phyloP scores from a whole-genome alignment of 1,284 basidiomycete species.

The Moesziomyces parantarcticus region DNA sequence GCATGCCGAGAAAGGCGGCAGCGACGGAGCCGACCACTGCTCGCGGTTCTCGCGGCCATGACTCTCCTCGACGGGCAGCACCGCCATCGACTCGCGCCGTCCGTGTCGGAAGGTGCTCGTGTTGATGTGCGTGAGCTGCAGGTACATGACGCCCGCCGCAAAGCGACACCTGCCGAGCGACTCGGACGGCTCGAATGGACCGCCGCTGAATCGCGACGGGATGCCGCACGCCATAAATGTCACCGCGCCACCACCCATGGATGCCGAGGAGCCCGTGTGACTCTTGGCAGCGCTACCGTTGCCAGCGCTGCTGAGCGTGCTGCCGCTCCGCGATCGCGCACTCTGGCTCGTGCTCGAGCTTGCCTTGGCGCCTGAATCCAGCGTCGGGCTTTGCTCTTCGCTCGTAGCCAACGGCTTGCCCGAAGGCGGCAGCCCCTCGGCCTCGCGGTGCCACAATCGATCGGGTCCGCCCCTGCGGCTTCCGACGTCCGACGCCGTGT shows the following conservation, averaged over 20 bases:
- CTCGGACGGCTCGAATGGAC: slow-evolving; percentile 51
- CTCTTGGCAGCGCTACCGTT: slow-evolving; percentile 30
- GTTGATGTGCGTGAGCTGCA: slow-evolving; percentile 41
- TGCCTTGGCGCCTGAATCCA: slow-evolving; percentile 4
- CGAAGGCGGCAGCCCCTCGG: slow-evolving; percentile 25
- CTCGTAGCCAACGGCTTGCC: slow-evolving; percentile 16
- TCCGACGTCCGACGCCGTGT: slow-evolving; percentile 35
- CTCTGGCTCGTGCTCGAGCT: background rate
- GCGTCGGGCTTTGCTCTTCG: slow-evolving; percentile 20
- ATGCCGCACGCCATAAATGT: slow-evolving; percentile 31
- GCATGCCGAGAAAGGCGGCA: slow-evolving; percentile 58
- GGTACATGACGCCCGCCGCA: slow-evolving; percentile 53
- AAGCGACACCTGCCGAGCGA: slow-evolving; percentile 54
- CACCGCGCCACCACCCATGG: slow-evolving; percentile 2
- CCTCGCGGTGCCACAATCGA: slow-evolving; percentile 42
- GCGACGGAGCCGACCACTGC: slow-evolving; percentile 45
- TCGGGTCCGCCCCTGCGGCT: slow-evolving; percentile 21
- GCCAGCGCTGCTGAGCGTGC: slow-evolving; percentile 39
- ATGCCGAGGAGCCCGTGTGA: slow-evolving; percentile 21
- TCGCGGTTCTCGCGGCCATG: slow-evolving; percentile 38
- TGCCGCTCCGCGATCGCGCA: slow-evolving; percentile 22
- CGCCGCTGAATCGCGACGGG: slow-evolving; percentile 46
- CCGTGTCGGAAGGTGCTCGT: slow-evolving; percentile 40
- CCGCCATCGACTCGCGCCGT: slow-evolving; percentile 37
- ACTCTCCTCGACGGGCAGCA: slow-evolving; percentile 23